phyloP scores from a whole-genome alignment of 2,329 filamentous ascomycete genomes.

The Neofusicoccum laricinum region DNA sequence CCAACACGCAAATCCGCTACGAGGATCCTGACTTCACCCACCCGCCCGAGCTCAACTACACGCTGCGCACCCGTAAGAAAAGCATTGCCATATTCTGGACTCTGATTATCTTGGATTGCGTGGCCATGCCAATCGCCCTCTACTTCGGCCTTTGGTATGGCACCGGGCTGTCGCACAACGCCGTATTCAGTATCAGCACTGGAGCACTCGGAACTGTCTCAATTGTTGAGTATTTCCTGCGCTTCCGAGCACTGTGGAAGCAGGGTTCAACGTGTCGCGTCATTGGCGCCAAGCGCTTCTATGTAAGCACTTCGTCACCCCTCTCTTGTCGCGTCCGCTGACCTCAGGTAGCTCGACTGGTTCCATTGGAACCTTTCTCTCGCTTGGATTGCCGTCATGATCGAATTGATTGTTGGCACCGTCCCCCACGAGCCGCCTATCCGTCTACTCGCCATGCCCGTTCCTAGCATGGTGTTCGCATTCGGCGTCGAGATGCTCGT shows the following conservation, averaged over 20 bases:
- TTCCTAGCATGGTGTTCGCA: constrained; percentile 50
- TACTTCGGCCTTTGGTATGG: constrained; percentile 62
- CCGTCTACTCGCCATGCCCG: constrained; percentile 53
- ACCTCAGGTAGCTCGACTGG: constrained; percentile 47
- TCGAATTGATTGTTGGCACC: constrained; percentile 54
- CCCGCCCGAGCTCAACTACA: constrained; percentile 56
- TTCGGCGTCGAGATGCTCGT: constrained; percentile 52
- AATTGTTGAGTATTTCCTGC: constrained; percentile 54
- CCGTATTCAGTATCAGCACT: constrained; percentile 55
- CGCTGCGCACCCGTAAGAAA: constrained; percentile 52
- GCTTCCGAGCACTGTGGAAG: constrained; percentile 49
- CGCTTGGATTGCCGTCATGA: constrained; percentile 56
- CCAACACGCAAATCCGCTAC: constrained; percentile 41
- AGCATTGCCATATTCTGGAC: constrained; percentile 59
- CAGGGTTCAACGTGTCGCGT: constrained; percentile 53
- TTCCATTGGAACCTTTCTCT: constrained; percentile 58
- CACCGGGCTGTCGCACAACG: constrained; percentile 50
- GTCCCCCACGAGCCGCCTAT: constrained; percentile 48
- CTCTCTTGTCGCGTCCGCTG: constrained; percentile 14
- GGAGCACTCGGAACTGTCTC: constrained; percentile 52
- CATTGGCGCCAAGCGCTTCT: constrained; percentile 44
- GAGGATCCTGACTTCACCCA: constrained; percentile 39
- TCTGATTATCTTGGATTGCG: constrained; percentile 57
- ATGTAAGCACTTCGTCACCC: constrained; percentile 27
- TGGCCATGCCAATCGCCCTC: constrained; percentile 57